Conservation (phyloP, 169 alveolate species). For the Plasmodium yoelii region DNA sequence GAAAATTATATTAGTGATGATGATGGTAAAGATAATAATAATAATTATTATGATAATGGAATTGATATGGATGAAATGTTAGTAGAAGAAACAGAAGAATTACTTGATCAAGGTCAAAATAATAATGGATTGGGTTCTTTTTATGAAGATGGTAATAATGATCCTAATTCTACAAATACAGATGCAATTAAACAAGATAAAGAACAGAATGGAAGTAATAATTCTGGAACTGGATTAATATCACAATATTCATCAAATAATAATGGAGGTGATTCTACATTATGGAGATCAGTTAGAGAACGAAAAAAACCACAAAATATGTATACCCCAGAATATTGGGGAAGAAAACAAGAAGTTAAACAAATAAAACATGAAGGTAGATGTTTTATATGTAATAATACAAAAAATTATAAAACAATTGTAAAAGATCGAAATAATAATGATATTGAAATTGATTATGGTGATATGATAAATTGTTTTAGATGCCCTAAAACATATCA, state of each 20-base stretch:
- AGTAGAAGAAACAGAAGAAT: slow-evolving; percentile 79
- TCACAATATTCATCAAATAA: background rate
- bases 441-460: slow-evolving; percentile 85
- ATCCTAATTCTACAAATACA: background rate
- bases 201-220: background rate
- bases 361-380: slow-evolving; percentile 89
- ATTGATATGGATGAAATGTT: slow-evolving; percentile 83
- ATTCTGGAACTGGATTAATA: background rate
- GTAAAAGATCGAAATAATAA: slow-evolving; percentile 84
- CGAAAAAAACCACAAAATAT: slow-evolving; percentile 81
- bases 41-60: slow-evolving; percentile 75
- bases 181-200: slow-evolving; percentile 1
- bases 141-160: slow-evolving; percentile 26
- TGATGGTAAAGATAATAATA: slow-evolving; percentile 68
- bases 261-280: slow-evolving; percentile 29
- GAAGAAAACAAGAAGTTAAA: slow-evolving; percentile 86
- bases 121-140: slow-evolving; percentile 9
- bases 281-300: slow-evolving; percentile 88
- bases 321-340: slow-evolving; percentile 86
- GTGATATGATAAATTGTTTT: slow-evolving; percentile 89
- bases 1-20: slow-evolving; percentile 51
- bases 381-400: slow-evolving; percentile 91
- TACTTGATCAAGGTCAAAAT: slow-evolving; percentile 8
- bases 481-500: slow-evolving; percentile 94
- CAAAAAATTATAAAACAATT: slow-evolving; percentile 81